Base-by-base conservation (phyloP, 345 rosid genomes). In the Sisymbrium altissimum region DNA sequence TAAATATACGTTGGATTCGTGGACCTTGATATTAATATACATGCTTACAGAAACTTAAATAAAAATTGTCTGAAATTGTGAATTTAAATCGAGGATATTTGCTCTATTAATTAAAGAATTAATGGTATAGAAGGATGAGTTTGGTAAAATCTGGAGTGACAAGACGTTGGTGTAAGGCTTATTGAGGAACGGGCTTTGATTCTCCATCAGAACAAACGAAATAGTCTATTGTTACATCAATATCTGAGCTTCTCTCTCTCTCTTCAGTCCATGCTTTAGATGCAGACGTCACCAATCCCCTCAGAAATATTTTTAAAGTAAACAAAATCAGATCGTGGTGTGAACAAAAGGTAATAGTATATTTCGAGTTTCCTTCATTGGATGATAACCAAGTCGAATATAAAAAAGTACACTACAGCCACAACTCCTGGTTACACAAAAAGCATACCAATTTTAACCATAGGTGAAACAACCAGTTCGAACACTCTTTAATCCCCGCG, bases 161-260 rank as follows among this genome's bases (percentile, higher is more conserved):
- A 75, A 40, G 78, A 75, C 73, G 6, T 67, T 19, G 30, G 79
- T 68, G 79, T 75, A 75, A 68, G 74, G 74, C 74, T 75, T 68
- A 60, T 75, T 68, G 74, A 75, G 79, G 74, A 68, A 75, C 61
- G 74, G 48, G 74, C 68, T 60, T 52, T 75, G 66, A 36, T 64
- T 73, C 59, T 73, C 56, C 11, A 33, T 14, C 48, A 44, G 46
- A 73, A 55, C 57, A 40, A 53, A 63, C 43, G 17, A 18, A 62
- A 39, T 27, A 35, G 38, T 35, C 56, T 9, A 45, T 65, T 58
- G 39, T 39, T 74, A 49, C 78, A 49, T 74, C 68, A 74, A 30
- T 59, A 58, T 67, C 45, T 39, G 36, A 58, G 44, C 54, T 48
- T 33, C 57, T 58, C 63, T 52, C 45, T 63, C 12, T 35, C 60